Conservation (phyloP, 331 rosid genomes). For the Malus hybrid region DNA sequence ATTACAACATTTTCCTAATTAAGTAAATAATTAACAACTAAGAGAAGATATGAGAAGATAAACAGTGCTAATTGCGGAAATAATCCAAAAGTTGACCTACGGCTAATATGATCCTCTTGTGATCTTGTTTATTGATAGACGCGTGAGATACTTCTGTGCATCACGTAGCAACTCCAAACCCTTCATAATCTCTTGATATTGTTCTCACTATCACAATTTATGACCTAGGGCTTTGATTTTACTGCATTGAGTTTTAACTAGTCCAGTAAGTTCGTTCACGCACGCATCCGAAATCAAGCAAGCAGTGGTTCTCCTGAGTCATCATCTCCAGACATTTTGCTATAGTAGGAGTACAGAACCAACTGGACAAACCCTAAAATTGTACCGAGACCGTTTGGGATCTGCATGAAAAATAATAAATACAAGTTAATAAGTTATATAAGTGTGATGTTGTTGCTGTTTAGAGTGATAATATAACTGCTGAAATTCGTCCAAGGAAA, state of each 20-base stretch:
- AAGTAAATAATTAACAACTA: background rate
- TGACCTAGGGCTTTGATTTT: background rate
- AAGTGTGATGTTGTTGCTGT: background rate
- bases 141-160: background rate
- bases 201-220: background rate
- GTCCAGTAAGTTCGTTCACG: background rate
- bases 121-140: background rate
- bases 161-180: background rate
- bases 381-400: conserved; percentile 77
- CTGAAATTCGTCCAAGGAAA: conserved; percentile 1
- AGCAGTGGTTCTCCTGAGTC: conserved; percentile 42
- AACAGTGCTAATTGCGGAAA: background rate
- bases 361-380: conserved; percentile 59
- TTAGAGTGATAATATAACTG: background rate
- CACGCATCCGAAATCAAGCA: conserved; percentile 31
- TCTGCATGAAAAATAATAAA: conserved; percentile 24
- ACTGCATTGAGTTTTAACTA: background rate
- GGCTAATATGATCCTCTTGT: background rate
- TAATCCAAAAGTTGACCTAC: background rate
- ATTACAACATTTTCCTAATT: background rate
- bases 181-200: background rate
- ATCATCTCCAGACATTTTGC: conserved; percentile 24
- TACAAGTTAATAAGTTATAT: background rate
- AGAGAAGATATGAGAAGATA: background rate
- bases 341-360: conserved; percentile 42